A percentile compares a stretch with the other conserved stretches of the same genome.
These are phyloP conservation scores for Penicillium concentricum DNA, from an alignment of 2,329 filamentous ascomycete genomes.

Conservation along the genomic window DNA sequence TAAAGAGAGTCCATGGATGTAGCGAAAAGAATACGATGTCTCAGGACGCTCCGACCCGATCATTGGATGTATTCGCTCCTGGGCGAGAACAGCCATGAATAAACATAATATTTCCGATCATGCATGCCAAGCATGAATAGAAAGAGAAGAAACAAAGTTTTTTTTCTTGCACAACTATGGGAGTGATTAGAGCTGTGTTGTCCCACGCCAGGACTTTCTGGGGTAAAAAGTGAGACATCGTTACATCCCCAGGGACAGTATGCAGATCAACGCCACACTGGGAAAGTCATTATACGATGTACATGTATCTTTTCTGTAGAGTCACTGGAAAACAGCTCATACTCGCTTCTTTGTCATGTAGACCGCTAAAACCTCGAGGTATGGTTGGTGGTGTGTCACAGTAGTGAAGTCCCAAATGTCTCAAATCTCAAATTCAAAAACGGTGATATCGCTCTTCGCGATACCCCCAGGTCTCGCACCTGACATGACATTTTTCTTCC, in stretches of 20 bases:
- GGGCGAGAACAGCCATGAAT: not conserved
- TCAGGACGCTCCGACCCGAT: constrained; percentile 10
- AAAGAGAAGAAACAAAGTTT: not conserved
- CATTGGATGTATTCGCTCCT: not conserved
- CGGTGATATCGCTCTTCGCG: not conserved
- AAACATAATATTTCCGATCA: not conserved
- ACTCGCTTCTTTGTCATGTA: not conserved
- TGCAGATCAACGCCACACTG: constrained; percentile 3
- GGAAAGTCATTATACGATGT: not conserved
- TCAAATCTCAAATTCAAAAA: not conserved
- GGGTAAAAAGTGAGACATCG: constrained; percentile 19
- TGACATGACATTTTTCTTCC: not conserved
- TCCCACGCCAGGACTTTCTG: constrained; percentile 4
- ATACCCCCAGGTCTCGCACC: not conserved
- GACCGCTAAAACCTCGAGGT: constrained; percentile 1
- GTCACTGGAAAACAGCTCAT: not conserved
- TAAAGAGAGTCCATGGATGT: not conserved
- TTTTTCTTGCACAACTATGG: not conserved
- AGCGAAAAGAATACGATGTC: constrained; percentile 9
- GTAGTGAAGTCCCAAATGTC: not conserved
- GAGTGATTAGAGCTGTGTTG: not conserved
- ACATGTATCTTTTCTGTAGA: not conserved
- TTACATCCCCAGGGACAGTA: constrained; percentile 19
- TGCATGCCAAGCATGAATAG: constrained; percentile 9
- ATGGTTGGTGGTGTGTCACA: constrained; percentile 24